Evolutionary conservation across 495 filamentous ascomycete species (phyloP).

Genomic region (Penicillium herquei): DNA sequence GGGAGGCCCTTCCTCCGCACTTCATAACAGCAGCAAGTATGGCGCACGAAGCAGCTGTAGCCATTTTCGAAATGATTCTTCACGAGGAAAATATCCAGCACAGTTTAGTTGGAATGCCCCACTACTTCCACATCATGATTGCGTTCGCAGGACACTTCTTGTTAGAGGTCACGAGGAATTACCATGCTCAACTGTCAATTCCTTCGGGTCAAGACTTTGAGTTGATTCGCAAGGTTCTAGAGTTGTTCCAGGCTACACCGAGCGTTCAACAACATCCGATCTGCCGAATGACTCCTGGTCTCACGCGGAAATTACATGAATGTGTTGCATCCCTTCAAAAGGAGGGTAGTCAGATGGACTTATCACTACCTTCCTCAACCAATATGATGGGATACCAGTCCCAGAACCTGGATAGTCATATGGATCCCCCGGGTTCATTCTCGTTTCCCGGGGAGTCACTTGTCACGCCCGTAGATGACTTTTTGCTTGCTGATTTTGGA

Average conservation of each 20-base stretch:
- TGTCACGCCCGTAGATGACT: conserved; percentile 16
- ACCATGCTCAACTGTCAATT: conserved; percentile 23
- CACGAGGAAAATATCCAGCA: conserved; percentile 34
- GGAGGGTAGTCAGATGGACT: conserved; percentile 1
- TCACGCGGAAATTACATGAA: conserved; percentile 25
- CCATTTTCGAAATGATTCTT: conserved; percentile 43
- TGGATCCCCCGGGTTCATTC: conserved; percentile 11
- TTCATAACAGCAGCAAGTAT: conserved; percentile 36
- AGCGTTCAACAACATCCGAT: conserved; percentile 27
- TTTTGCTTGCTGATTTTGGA: conserved; percentile 21
- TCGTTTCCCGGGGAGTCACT: conserved; percentile 14
- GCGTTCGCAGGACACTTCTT: conserved; percentile 46
- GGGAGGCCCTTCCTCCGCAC: conserved; percentile 30
- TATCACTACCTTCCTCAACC: neutral
- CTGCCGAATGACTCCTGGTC: conserved; percentile 28
- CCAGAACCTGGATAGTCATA: neutral
- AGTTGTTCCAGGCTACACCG: conserved; percentile 19
- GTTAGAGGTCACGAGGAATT: conserved; percentile 35
- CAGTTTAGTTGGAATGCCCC: conserved; percentile 41
- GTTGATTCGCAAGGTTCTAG: conserved; percentile 22
- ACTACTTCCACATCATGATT: conserved; percentile 49
- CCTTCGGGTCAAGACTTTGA: conserved; percentile 18
- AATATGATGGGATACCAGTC: conserved; percentile 10
- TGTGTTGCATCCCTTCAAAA: conserved; percentile 19
- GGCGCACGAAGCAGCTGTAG: conserved; percentile 38